These are phyloP conservation scores for Pistacia integerrima DNA, from an alignment of 345 rosid genomes.

Conservation along the genomic window DNA sequence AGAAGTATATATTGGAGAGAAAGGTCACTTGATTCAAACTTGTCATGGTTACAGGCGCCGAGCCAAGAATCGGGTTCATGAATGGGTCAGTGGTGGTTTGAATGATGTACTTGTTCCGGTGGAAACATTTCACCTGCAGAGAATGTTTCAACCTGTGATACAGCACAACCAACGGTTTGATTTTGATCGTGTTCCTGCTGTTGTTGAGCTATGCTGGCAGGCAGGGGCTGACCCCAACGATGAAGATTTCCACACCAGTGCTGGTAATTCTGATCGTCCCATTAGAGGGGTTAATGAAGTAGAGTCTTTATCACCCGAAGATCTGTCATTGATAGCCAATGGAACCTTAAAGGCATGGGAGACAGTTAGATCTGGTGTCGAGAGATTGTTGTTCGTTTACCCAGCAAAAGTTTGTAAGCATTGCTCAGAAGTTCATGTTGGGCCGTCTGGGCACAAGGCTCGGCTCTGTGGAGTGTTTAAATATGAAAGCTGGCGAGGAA, in stretches of 20 bases:
- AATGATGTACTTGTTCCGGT: conserved; percentile 70
- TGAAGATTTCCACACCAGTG: conserved; percentile 26
- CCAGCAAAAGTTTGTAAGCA: conserved; percentile 74
- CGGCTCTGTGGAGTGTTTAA: conserved; percentile 81
- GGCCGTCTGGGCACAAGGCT: conserved; percentile 87
- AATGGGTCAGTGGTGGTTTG: conserved; percentile 75
- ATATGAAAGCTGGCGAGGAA: conserved; percentile 74
- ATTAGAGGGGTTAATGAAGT: conserved; percentile 29
- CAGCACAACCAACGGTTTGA: conserved; percentile 76
- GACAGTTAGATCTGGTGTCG: conserved; percentile 55
- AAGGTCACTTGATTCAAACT: conserved; percentile 83
- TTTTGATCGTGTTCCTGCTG: conserved; percentile 72
- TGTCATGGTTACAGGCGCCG: conserved; percentile 67
- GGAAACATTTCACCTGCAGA: conserved; percentile 60
- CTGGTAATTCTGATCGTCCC: conserved; percentile 14
- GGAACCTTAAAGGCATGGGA: conserved; percentile 77
- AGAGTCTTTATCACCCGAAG: conserved; percentile 41
- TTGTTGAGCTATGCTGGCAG: conserved; percentile 85
- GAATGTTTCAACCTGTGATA: conserved; percentile 64
- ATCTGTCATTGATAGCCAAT: conserved; percentile 48
- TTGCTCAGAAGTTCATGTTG: conserved; percentile 83
- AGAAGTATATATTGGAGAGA: conserved; percentile 76
- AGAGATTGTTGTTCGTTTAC: conserved; percentile 61
- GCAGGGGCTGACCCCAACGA: conserved; percentile 62
- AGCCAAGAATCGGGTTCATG: conserved; percentile 67